Percentiles rank a stretch among this genome's conserved stretches.
Conservation (phyloP, 1,284 basidiomycete species). For the Xerocomus amazonicus region DNA sequence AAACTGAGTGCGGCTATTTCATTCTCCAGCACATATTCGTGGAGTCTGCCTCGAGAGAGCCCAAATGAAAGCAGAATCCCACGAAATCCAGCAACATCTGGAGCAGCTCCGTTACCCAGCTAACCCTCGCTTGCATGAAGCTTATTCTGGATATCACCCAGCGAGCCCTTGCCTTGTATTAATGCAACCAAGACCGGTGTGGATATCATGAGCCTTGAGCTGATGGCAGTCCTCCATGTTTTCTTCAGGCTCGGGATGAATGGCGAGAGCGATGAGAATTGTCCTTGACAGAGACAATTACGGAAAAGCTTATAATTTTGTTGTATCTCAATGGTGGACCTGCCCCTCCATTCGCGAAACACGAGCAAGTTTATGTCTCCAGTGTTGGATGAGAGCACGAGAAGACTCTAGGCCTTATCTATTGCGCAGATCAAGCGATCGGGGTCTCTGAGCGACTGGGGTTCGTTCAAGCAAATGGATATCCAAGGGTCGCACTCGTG, state of each 20-base stretch:
- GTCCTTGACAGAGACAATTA: slow-evolving; percentile 31
- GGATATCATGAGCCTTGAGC: slow-evolving; percentile 20
- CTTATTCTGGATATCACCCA: slow-evolving; percentile 24
- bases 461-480: slow-evolving; percentile 32
- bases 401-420: slow-evolving; percentile 30
- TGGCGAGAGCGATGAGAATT: slow-evolving; percentile 27
- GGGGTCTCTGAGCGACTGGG: slow-evolving; percentile 25
- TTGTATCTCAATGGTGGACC: slow-evolving; percentile 32
- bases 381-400: slow-evolving; percentile 23
- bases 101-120: slow-evolving; percentile 28
- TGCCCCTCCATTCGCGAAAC: slow-evolving; percentile 34
- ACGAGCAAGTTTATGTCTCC: slow-evolving; percentile 36
- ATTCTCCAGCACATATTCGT: slow-evolving; percentile 30
- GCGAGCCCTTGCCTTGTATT: slow-evolving; percentile 29
- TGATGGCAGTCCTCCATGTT: slow-evolving; percentile 25
- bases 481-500: slow-evolving; percentile 24
- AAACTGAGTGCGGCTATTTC: slow-evolving; percentile 23
- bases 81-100: slow-evolving; percentile 24
- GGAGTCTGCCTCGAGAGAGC: slow-evolving; percentile 29
- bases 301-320: slow-evolving; percentile 35
- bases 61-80: slow-evolving; percentile 23
- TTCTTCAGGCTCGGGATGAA: slow-evolving; percentile 30
- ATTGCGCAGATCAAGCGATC: slow-evolving; percentile 28
- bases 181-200: slow-evolving; percentile 27
- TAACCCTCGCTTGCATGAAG: slow-evolving; percentile 23